Base-by-base conservation (phyloP, 371 early-diverging fungal genomes). In the Mortierella sp. region DNA sequence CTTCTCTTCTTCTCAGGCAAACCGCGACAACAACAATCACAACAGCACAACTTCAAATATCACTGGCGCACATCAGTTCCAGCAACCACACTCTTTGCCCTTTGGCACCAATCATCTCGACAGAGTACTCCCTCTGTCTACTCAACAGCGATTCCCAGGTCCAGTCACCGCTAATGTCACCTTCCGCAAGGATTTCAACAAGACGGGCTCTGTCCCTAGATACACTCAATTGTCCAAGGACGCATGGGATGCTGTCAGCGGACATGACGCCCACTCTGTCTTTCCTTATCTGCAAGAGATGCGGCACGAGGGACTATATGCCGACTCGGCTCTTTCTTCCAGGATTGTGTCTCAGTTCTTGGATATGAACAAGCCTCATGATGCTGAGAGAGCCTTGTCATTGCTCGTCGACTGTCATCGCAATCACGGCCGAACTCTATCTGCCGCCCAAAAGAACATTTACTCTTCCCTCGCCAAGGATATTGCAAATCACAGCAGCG, bases 401-500 rank as follows among this genome's bases (percentile, higher is more conserved):
- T 65, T 81, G 66, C 64, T 81, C 5, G 76, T 81, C 49, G 83
- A 75, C 39, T 81, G 83, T 35, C 75, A 75, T n/a, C 63, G 43
- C 6, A 75, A 67, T 65, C 67, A 51, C 24, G 83, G 83, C 26
- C 61, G 70, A 26, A 57, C 66, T 8, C 65, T 81, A 11, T 69
- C 83, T 12, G 39, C 69, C 3, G 52, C 66, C 20, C 83, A 81
- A 37, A 81, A 60, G 63, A 69, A 59, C 61, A 69, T 51, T 1
- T 81, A 81, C 52, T 59, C 83, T 0, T 64, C 73, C 0, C 67
- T 81, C 16, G 83, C 83, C 61, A 72, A 73, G 49, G 83, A 81
- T 40, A 81, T 81, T 63, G 75, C 75, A 5, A 67, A 75, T 64
- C 67, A 75, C 60, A 81, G 83, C 70, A 79, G 80, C 49, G 83